Evolutionary conservation across 331 rosid genomes (phyloP).

Genomic region (Cydonia oblonga): DNA sequence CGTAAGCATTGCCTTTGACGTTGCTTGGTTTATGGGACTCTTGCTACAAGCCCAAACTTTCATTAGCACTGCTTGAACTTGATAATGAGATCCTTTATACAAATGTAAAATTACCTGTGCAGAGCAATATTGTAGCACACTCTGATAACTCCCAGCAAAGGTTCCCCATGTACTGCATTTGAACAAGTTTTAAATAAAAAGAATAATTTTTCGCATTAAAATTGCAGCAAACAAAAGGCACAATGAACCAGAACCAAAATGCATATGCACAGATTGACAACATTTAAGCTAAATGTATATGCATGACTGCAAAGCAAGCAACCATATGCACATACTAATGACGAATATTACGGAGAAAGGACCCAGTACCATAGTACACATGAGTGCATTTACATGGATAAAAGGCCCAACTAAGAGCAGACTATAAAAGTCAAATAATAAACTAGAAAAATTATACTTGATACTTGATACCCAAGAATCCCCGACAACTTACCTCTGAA

Average conservation of each 20-base stretch:
- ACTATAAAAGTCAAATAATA: not conserved
- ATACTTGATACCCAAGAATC: not conserved
- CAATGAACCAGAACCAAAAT: not conserved
- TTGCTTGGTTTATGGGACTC: conserved; percentile 98
- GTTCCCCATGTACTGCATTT: conserved; percentile 88
- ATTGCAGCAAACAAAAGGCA: not conserved
- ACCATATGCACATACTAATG: not conserved
- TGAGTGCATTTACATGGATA: not conserved
- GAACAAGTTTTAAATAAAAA: not conserved
- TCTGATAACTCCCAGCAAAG: conserved; percentile 85
- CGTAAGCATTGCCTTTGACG: conserved; percentile 98
- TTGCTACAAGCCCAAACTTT: conserved; percentile 56
- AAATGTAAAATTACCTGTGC: conserved; percentile 59
- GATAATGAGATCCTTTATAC: conserved; percentile 11
- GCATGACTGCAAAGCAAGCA: not conserved
- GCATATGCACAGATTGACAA: not conserved
- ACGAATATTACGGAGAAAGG: not conserved
- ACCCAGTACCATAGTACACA: not conserved
- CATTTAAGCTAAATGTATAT: not conserved
- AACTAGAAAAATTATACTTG: conserved; percentile 7
- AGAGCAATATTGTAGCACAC: conserved; percentile 99
- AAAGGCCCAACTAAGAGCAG: not conserved
- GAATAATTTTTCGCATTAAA: not conserved
- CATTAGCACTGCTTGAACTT: conserved; percentile 18
- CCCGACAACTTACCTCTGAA: conserved; percentile 65